These are phyloP conservation scores for Neofusicoccum sp. DNA, from an alignment of 2,329 filamentous ascomycete genomes.

Conservation along the genomic window DNA sequence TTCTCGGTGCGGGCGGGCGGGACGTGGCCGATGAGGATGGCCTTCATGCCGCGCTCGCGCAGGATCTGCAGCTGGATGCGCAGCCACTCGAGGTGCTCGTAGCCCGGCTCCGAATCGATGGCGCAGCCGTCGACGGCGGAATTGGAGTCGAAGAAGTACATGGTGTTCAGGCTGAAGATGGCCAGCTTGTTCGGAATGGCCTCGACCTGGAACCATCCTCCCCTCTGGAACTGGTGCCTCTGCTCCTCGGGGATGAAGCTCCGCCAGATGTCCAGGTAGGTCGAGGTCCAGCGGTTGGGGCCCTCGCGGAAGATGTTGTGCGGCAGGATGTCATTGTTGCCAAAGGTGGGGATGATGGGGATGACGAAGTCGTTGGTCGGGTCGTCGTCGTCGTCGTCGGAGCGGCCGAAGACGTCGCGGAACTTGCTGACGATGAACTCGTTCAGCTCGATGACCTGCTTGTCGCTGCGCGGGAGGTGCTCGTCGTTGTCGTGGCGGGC, in stretches of 20 bases:
- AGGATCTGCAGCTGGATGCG: conserved; percentile 82
- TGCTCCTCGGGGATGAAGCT: conserved; percentile 90
- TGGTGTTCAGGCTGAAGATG: conserved; percentile 90
- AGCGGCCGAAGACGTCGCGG: conserved; percentile 65
- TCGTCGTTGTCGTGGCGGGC: conserved; percentile 89
- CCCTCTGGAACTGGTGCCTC: conserved; percentile 83
- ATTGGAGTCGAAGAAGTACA: conserved; percentile 95
- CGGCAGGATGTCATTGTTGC: conserved; percentile 96
- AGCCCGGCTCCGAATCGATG: conserved; percentile 76
- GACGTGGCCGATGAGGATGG: conserved; percentile 90
- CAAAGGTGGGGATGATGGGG: conserved; percentile 84
- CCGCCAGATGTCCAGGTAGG: conserved; percentile 76
- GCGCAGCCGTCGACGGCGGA: conserved; percentile 90
- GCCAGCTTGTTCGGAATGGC: conserved; percentile 82
- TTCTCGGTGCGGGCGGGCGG: conserved; percentile 81
- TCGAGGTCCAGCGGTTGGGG: conserved; percentile 80
- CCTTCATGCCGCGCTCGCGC: conserved; percentile 84
- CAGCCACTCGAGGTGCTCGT: conserved; percentile 94
- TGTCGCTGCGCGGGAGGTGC: conserved; percentile 68
- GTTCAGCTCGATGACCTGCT: conserved; percentile 78
- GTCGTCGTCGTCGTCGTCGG: conserved; percentile 46
- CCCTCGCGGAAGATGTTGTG: conserved; percentile 89
- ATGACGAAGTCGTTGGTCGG: conserved; percentile 63
- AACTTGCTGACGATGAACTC: conserved; percentile 73
- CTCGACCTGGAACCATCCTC: conserved; percentile 93